Base-by-base conservation (phyloP, 176 grass and related monocot species). In the Triticum timopheevii region DNA sequence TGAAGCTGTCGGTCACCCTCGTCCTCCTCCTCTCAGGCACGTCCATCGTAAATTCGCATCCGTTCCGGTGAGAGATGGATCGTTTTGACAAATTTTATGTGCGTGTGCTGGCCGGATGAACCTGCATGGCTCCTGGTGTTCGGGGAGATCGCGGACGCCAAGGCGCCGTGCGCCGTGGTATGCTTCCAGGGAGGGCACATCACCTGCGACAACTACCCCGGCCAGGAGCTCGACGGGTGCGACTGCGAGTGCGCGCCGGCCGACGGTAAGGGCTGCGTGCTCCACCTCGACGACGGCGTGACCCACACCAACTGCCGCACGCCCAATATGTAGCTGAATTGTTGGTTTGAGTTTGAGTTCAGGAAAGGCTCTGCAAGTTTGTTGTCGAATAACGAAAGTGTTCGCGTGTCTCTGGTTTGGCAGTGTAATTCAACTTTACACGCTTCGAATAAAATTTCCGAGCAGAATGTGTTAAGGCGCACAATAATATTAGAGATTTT, bases 111-210 rank as follows among this genome's bases (percentile, higher is more conserved):
- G 7, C 20, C 0, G 23, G 23, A 45, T 54, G 5, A 44, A 56
- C 28, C 1, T 73, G 25, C 88, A 90, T 84, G 33, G 66, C 6
- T 90, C 3, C 19, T 86, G 28, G 72, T 86, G 54, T 13, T 78
- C 23, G 65, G 89, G 30, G 80, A 72, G 52, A 47, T 31, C 1
- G 84, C 20, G 8, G 73, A 20, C 17, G 79, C 65, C 39, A 9
- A 3, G 5, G 38, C 64, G 17, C 10, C 22, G 20, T 71, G 64
- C 63, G 3, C 9, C 17, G 28, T 86, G 4, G 50, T 66, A 40
- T 90, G 88, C 88, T 15, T 83, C 54, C 84, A 86, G 79, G 65
- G 39, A 45, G 88, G 84, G 1, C 70, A 90, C 84, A 90, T 90
- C 79, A 82, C 79, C 72, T 90, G 88, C 82, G 33, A 65, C 12